phyloP scores from a whole-genome alignment of 306 rosid species.

The Dryas octopetala region DNA sequence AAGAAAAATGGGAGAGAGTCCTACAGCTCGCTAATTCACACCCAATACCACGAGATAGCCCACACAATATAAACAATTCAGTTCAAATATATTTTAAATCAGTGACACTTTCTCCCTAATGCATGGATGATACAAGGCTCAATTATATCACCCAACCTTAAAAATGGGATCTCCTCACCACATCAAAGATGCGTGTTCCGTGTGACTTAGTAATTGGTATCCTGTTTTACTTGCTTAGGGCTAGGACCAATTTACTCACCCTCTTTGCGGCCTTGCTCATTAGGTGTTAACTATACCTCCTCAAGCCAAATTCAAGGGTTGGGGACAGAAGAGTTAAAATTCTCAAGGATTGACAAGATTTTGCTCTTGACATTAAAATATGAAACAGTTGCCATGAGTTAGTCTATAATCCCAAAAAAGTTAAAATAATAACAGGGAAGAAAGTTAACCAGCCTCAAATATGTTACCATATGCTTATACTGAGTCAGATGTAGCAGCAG shows the following conservation, averaged over 20 bases:
- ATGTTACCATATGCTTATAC: slow-evolving; percentile 26
- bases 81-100: neutral
- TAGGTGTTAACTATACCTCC: neutral
- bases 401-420: neutral
- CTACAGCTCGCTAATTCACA: neutral
- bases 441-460: slow-evolving; percentile 19
- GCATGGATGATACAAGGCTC: neutral
- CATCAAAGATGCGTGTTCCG: neutral
- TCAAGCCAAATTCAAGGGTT: neutral
- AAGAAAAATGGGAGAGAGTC: neutral
- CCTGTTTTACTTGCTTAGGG: neutral
- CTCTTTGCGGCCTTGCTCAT: too few relatives aligned
- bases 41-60: neutral
- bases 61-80: neutral
- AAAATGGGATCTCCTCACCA: neutral
- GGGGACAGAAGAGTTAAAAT: neutral
- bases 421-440: slow-evolving; percentile 20
- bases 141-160: neutral
- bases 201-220: neutral
- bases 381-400: slow-evolving; percentile 9
- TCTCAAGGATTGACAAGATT: neutral
- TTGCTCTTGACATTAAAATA: neutral
- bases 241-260: neutral
- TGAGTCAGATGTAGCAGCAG: slow-evolving; percentile 31
- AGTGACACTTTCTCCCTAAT: neutral